These are phyloP conservation scores for Globisporangium irregulare DNA, from an alignment of 352 stramenopile genomes.

Conservation along the genomic window DNA sequence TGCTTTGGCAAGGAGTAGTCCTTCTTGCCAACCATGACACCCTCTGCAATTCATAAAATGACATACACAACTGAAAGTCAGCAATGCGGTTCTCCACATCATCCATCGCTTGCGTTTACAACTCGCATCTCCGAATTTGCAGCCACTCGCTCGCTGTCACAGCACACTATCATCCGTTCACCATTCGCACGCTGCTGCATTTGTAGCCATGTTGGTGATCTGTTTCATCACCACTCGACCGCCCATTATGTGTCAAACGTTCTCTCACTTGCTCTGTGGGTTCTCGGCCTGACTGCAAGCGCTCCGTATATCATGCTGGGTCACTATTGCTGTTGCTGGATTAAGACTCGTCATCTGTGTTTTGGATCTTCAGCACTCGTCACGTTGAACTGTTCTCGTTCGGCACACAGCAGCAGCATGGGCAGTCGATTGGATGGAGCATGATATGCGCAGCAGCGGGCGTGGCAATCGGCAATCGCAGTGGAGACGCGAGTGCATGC, in stretches of 20 bases:
- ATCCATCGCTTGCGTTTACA: background rate
- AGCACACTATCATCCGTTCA: background rate
- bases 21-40: constrained; percentile 91
- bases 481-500: background rate
- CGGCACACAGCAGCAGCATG: background rate
- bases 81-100: background rate
- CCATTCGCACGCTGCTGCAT: background rate
- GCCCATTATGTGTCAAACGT: background rate
- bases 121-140: background rate
- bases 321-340: background rate
- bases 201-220: constrained; percentile 1
- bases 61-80: background rate
- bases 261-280: background rate
- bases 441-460: background rate
- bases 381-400: background rate
- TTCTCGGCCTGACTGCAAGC: background rate
- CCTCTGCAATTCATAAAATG: constrained; percentile 39
- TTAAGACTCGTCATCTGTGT: background rate
- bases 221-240: background rate
- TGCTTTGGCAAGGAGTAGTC: constrained; percentile 89
- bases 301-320: background rate
- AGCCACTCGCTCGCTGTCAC: background rate
- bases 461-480: background rate
- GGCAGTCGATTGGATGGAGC: background rate
- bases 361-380: background rate